Percentiles rank a stretch among this genome's conserved stretches.
These are phyloP conservation scores for Abelmoschus esculentus DNA, from an alignment of 345 rosid species.

Conservation along the genomic window DNA sequence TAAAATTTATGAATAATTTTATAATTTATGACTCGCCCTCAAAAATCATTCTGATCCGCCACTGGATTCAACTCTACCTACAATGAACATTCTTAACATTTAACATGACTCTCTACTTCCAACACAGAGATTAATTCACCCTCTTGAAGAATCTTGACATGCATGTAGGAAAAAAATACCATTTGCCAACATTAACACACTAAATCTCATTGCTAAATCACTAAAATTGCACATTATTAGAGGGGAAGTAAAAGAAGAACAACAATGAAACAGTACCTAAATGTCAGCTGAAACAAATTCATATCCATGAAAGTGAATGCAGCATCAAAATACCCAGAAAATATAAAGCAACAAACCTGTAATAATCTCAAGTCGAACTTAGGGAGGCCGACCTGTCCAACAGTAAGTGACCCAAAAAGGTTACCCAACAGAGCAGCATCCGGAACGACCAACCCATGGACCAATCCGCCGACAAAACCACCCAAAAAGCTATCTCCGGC, in stretches of 20 bases:
- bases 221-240: too few species aligned
- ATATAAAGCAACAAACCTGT: slow-evolving; percentile 45
- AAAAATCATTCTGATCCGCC: too few species aligned
- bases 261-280: background rate
- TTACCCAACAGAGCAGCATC: slow-evolving; percentile 94
- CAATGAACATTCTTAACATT: background rate
- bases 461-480: slow-evolving; percentile 73
- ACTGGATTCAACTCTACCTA: background rate
- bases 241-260: background rate
- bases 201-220: background rate
- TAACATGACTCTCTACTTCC: background rate
- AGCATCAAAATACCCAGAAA: background rate
- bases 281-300: background rate
- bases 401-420: slow-evolving; percentile 83
- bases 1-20: too few species aligned
- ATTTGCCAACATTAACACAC: background rate
- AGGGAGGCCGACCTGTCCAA: slow-evolving; percentile 80
- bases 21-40: too few species aligned
- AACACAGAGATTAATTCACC: background rate
- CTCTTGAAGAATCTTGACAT: background rate
- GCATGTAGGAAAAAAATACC: background rate
- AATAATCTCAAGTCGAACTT: slow-evolving; percentile 46
- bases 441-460: slow-evolving; percentile 57
- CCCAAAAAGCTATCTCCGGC: slow-evolving; percentile 91
- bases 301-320: background rate